phyloP scores from a whole-genome alignment of 306 rosid species.

The Potentilla sterilis region DNA sequence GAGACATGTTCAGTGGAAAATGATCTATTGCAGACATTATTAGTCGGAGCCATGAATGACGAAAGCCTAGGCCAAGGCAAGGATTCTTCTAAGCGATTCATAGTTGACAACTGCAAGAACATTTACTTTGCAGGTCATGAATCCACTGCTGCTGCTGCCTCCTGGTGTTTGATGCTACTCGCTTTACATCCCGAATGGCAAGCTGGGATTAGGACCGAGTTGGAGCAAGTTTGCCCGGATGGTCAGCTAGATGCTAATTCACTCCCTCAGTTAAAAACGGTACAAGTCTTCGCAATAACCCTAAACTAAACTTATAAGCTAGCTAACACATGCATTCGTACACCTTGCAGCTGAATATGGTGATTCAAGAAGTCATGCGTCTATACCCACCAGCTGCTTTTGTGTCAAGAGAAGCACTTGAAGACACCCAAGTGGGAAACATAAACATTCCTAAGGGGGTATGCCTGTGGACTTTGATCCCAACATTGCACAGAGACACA shows the following conservation, averaged over 20 bases:
- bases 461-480: slow-evolving; percentile 76
- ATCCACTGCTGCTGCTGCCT: slow-evolving; percentile 72
- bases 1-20: slow-evolving; percentile 37
- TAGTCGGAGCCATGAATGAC: slow-evolving; percentile 61
- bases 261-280: slow-evolving; percentile 60
- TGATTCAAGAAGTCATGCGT: slow-evolving; percentile 78
- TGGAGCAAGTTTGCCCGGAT: slow-evolving; percentile 55
- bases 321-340: neutral
- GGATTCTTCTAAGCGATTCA: slow-evolving; percentile 59
- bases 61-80: slow-evolving; percentile 40
- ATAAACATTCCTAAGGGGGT: slow-evolving; percentile 66
- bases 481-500: slow-evolving; percentile 70
- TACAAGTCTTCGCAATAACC: slow-evolving; percentile 3
- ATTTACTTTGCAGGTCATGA: slow-evolving; percentile 97
- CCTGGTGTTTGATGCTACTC: slow-evolving; percentile 88
- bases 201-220: slow-evolving; percentile 53
- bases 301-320: neutral
- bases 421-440: slow-evolving; percentile 60
- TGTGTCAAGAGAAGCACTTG: slow-evolving; percentile 86
- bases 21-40: slow-evolving; percentile 70
- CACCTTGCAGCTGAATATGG: slow-evolving; percentile 54
- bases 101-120: slow-evolving; percentile 89
- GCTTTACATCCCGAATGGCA: slow-evolving; percentile 87
- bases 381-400: slow-evolving; percentile 89
- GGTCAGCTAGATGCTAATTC: slow-evolving; percentile 49